Evolutionary conservation across 129 eudicot species (phyloP).

Genomic region (Heracleum sosnowskyi): DNA sequence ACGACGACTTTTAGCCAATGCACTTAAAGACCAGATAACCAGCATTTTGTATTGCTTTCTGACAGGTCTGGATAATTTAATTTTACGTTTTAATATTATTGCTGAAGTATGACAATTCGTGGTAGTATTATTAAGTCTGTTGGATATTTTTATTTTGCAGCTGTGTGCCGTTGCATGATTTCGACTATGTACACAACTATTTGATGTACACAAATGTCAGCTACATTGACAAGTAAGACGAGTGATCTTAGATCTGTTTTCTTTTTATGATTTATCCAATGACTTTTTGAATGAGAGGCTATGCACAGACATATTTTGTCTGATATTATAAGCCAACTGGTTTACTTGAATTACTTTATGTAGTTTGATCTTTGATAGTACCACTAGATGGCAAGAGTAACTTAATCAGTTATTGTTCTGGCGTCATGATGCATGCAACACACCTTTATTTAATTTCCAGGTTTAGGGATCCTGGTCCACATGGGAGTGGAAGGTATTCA

Average conservation of each 20-base stretch:
- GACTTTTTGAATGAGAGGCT: background rate
- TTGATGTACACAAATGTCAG: conserved; percentile 50
- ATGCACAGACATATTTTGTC: background rate
- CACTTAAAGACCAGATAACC: conserved; percentile 78
- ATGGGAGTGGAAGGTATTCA: conserved; percentile 57
- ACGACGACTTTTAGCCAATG: conserved; percentile 82
- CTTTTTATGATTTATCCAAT: background rate
- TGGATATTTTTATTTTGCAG: conserved; percentile 30
- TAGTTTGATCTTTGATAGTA: background rate
- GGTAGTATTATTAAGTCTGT: background rate
- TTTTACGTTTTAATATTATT: background rate
- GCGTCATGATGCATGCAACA: background rate
- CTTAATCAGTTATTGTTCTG: background rate
- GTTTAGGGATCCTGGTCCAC: conserved; percentile 60
- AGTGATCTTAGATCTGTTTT: background rate
- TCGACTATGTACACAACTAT: conserved; percentile 54
- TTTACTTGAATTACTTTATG: too few species aligned
- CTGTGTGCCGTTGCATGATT: conserved; percentile 54
- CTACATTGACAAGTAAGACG: conserved; percentile 52
- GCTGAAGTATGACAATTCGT: background rate
- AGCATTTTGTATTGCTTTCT: conserved; percentile 89
- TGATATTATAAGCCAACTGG: too few species aligned
- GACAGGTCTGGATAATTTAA: conserved; percentile 51
- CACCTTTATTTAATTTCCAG: conserved; percentile 20
- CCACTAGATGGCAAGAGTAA: too few species aligned